Percentiles rank a stretch among this genome's conserved stretches.
Conservation (phyloP, 345 rosid species). For the Ailanthus altissimus region DNA sequence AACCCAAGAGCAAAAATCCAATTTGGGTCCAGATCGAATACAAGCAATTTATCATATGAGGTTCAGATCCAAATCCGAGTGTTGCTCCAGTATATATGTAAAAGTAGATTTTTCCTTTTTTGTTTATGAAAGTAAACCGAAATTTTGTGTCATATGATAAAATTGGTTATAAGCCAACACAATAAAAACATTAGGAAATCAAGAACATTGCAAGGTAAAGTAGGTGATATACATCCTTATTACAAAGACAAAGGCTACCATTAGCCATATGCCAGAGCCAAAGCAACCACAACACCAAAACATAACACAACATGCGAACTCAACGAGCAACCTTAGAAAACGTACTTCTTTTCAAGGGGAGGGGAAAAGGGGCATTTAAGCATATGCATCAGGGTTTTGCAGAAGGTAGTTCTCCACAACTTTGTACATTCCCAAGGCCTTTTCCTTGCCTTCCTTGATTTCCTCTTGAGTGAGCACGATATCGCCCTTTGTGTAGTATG, state of each 20-base stretch:
- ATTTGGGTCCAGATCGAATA: not conserved
- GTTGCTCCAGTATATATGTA: too few relatives aligned
- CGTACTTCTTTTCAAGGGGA: not conserved
- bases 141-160: too few relatives aligned
- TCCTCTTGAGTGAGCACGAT: slow-evolving; percentile 32
- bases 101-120: too few relatives aligned
- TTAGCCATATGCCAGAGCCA: not conserved
- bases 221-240: not conserved
- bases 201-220: not conserved
- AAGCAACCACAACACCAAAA: not conserved
- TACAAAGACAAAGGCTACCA: not conserved
- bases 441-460: slow-evolving; percentile 33
- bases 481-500: slow-evolving; percentile 33
- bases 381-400: slow-evolving; percentile 36
- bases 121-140: too few relatives aligned
- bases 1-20: not conserved
- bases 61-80: too few relatives aligned
- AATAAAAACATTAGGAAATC: not conserved
- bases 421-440: slow-evolving; percentile 37
- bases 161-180: too few relatives aligned
- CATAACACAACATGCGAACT: not conserved
- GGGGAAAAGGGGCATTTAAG: slow-evolving; percentile 8
- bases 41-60: not conserved
- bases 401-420: slow-evolving; percentile 36
- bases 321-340: not conserved